Conservation (phyloP, 148 eudicot species). For the Silene latifolia region DNA sequence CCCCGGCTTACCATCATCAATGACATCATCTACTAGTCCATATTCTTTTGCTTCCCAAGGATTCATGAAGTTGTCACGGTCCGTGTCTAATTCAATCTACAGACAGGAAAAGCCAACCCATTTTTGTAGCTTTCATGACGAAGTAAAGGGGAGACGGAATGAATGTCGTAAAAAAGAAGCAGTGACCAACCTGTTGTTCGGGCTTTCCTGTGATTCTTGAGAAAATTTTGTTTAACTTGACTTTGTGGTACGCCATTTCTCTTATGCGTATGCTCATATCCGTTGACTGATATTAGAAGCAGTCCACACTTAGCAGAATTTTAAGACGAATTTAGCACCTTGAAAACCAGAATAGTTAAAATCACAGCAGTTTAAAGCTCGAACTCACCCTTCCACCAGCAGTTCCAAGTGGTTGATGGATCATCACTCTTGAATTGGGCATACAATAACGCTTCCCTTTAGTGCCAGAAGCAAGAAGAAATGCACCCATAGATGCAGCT, state of each 20-base stretch:
- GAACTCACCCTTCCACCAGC: conserved; percentile 62
- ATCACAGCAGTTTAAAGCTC: neutral
- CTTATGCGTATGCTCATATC: conserved; percentile 67
- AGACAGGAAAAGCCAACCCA: neutral
- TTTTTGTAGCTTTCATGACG: neutral
- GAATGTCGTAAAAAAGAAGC: neutral
- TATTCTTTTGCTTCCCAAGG: conserved; percentile 95
- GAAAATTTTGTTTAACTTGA: conserved; percentile 75
- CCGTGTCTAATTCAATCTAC: conserved; percentile 76
- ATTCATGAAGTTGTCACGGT: conserved; percentile 70
- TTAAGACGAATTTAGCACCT: neutral
- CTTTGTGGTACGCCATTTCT: conserved; percentile 72
- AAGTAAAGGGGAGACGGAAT: neutral
- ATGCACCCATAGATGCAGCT: conserved; percentile 98
- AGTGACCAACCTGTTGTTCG: conserved; percentile 52
- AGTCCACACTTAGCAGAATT: neutral
- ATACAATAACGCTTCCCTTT: conserved; percentile 94
- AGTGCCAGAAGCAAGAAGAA: conserved; percentile 86
- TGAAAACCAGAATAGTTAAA: neutral
- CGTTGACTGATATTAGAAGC: conserved; percentile 46
- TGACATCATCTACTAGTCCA: conserved; percentile 76
- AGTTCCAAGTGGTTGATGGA: conserved; percentile 73
- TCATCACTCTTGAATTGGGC: conserved; percentile 94
- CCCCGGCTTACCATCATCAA: conserved; percentile 97
- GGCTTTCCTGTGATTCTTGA: conserved; percentile 88